These are phyloP conservation scores for Tricladium varicosporioides DNA, from an alignment of 2,329 filamentous ascomycete species.

Conservation along the genomic window DNA sequence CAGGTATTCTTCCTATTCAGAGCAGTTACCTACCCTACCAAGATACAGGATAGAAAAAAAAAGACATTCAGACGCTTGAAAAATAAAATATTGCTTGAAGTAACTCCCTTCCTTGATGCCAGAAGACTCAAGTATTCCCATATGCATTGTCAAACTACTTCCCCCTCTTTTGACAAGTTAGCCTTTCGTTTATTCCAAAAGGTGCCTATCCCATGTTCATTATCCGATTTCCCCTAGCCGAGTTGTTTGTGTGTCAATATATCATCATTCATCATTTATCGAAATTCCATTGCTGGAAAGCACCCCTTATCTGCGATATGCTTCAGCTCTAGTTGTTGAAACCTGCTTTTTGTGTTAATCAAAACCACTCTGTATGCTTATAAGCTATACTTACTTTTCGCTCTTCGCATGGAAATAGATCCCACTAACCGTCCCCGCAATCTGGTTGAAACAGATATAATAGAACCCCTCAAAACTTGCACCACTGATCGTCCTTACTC, in stretches of 20 bases:
- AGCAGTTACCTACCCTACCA: background rate
- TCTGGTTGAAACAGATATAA: slow-evolving; percentile 97
- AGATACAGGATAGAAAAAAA: background rate
- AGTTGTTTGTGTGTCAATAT: slow-evolving; percentile 8
- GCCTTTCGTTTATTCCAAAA: background rate
- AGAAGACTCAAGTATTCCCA: slow-evolving; percentile 9
- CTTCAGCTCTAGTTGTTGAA: slow-evolving; percentile 88
- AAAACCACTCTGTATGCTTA: background rate
- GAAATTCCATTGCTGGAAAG: slow-evolving; percentile 84
- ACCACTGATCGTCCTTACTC: slow-evolving; percentile 84
- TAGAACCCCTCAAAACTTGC: slow-evolving; percentile 99
- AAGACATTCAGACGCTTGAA: background rate
- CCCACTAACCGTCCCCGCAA: slow-evolving; percentile 79
- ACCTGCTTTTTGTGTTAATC: slow-evolving; percentile 49
- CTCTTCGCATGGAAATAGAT: slow-evolving; percentile 99
- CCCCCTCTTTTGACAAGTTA: background rate
- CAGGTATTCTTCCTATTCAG: background rate
- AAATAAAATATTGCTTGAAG: slow-evolving; percentile 7
- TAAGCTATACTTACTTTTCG: slow-evolving; percentile 72
- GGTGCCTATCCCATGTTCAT: background rate
- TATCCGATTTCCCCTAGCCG: background rate
- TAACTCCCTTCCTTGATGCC: slow-evolving; percentile 12
- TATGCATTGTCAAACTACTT: slow-evolving; percentile 1
- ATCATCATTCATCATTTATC: slow-evolving; percentile 51
- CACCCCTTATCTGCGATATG: slow-evolving; percentile 84